Conservation (phyloP, 768 basidiomycete genomes). For the Lyophyllum decastes region DNA sequence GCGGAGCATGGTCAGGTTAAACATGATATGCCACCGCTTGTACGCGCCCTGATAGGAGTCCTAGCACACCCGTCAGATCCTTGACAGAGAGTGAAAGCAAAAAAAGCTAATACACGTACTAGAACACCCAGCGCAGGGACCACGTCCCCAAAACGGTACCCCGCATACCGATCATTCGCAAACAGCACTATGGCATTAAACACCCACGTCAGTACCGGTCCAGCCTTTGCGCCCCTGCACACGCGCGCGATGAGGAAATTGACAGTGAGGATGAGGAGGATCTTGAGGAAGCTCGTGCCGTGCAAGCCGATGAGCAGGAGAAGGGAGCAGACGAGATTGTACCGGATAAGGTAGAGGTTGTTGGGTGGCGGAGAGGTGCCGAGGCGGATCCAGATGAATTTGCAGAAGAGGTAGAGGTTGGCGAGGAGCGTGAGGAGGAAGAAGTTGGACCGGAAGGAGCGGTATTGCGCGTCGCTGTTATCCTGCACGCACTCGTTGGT, state of each 20-base stretch:
- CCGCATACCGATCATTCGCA: slow-evolving; percentile 70
- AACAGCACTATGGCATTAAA: slow-evolving; percentile 79
- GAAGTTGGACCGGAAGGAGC: slow-evolving; percentile 81
- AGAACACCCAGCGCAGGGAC: slow-evolving; percentile 56
- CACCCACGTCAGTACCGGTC: slow-evolving; percentile 66
- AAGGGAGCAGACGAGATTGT: slow-evolving; percentile 61
- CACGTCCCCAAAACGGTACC: slow-evolving; percentile 68
- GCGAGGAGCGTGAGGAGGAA: slow-evolving; percentile 55
- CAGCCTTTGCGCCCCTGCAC: slow-evolving; percentile 41
- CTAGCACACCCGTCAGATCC: slow-evolving; percentile 33
- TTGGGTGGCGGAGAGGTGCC: slow-evolving; percentile 20
- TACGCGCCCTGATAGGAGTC: slow-evolving; percentile 74
- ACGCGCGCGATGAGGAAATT: slow-evolving; percentile 70
- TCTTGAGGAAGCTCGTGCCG: slow-evolving; percentile 78
- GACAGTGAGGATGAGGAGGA: slow-evolving; percentile 63
- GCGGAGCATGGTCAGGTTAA: slow-evolving; percentile 96
- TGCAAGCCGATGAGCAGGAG: slow-evolving; percentile 75
- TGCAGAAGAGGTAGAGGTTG: slow-evolving; percentile 55
- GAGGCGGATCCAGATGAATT: slow-evolving; percentile 47
- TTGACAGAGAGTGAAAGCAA: not conserved
- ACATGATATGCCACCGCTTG: slow-evolving; percentile 90
- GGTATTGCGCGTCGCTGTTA: slow-evolving; percentile 90
- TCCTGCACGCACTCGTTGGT: slow-evolving; percentile 55
- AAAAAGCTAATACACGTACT: slow-evolving; percentile 44
- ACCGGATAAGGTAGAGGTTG: slow-evolving; percentile 47